Evolutionary conservation across 176 grass and related monocot genomes (phyloP).

Genomic region (Calamus simplicifolius): DNA sequence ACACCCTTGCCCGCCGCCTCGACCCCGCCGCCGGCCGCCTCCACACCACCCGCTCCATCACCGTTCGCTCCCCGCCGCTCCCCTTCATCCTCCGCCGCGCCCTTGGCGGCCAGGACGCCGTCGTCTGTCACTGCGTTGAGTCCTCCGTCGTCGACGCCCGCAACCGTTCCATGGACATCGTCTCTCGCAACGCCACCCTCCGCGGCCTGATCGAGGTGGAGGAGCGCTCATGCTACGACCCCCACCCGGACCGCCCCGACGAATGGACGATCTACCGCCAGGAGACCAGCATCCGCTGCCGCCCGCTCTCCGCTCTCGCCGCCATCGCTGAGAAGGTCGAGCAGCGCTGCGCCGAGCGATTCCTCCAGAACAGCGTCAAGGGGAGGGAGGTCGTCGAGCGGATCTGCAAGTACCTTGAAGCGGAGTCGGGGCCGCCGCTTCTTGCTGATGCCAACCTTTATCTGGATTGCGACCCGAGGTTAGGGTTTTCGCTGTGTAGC

Average conservation of each 20-base stretch:
- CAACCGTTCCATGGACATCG: conserved; percentile 71
- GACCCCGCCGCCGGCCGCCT: conserved; percentile 43
- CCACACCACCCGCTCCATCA: conserved; percentile 64
- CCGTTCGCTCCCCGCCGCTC: conserved; percentile 68
- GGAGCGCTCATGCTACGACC: conserved; percentile 64
- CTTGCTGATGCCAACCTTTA: background rate
- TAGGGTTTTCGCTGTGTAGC: background rate
- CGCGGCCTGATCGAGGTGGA: conserved; percentile 68
- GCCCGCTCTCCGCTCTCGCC: conserved; percentile 67
- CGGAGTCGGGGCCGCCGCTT: conserved; percentile 26
- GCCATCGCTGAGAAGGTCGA: conserved; percentile 86
- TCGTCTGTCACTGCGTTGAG: conserved; percentile 87
- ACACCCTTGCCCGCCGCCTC: conserved; percentile 68
- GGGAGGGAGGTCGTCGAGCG: conserved; percentile 89
- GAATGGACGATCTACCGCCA: conserved; percentile 80
- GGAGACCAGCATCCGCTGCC: conserved; percentile 81
- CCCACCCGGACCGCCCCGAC: conserved; percentile 63
- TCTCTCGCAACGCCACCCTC: conserved; percentile 65
- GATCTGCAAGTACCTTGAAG: conserved; percentile 83
- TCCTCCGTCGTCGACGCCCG: conserved; percentile 60
- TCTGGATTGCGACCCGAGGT: conserved; percentile 1
- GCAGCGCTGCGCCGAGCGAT: conserved; percentile 69
- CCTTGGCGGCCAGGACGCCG: conserved; percentile 54
- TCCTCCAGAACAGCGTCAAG: conserved; percentile 75
- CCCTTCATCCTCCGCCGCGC: conserved; percentile 78